Percentiles rank a stretch among this genome's conserved stretches.
Evolutionary conservation across 1,139 yeast genomes (phyloP).

Genomic region (Taphrina wiesneri): DNA sequence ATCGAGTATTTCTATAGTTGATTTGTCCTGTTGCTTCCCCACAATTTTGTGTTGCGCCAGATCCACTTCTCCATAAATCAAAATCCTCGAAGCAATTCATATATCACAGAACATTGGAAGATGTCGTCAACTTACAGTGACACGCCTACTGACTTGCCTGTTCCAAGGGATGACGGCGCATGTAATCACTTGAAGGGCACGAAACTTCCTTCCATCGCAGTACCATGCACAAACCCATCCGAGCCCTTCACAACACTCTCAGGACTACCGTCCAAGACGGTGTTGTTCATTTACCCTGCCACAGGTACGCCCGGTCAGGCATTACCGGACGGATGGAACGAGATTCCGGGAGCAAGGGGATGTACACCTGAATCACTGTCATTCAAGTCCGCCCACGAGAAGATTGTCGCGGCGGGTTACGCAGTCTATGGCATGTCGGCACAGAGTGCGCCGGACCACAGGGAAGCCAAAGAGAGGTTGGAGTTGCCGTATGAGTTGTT

Average conservation of each 20-base stretch:
- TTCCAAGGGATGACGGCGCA: not conserved
- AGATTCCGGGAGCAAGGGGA: not conserved
- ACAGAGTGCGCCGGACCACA: not conserved
- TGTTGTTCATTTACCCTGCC: not conserved
- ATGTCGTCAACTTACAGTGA: not conserved
- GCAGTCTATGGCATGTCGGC: conserved; percentile 3
- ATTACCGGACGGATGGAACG: conserved; percentile 6
- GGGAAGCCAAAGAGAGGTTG: not conserved
- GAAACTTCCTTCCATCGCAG: not conserved
- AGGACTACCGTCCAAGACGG: not conserved
- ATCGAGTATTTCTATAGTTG: no score
- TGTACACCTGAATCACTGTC: conserved; percentile 2
- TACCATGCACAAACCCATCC: conserved; percentile 4
- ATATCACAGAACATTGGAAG: not conserved
- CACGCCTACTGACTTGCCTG: not conserved
- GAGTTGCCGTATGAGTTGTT: not conserved
- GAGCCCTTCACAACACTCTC: not conserved
- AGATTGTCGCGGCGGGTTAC: not conserved
- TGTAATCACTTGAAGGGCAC: not conserved
- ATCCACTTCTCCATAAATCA: no score
- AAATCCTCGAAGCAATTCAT: no score
- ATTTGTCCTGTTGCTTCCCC: no score
- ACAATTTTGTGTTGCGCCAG: no score
- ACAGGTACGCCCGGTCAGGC: not conserved
- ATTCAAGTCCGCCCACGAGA: not conserved